Evolutionary conservation across 2,329 filamentous ascomycete species (phyloP), one percentile per base, ranked within the genome.

Genomic region (Diaporthe longicolla): DNA sequence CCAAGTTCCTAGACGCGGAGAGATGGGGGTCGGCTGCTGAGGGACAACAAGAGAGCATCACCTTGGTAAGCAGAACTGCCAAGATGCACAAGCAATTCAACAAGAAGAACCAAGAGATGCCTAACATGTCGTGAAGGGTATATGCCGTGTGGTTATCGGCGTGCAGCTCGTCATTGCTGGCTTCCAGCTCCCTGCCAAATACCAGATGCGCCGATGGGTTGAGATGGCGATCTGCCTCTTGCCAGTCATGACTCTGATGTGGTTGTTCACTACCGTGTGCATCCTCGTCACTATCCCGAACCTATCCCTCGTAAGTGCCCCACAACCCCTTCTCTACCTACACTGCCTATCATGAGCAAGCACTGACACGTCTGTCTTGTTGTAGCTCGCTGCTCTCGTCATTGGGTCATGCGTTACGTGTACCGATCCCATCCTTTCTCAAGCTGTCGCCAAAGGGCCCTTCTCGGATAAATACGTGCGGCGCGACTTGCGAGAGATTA

Each of bases 401-500:
- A 54, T 54, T 11, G 50, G 50, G 24, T 54, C 50, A 13, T 29
- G 50, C 8, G 50, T 54, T 2, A 54, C 50, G 4, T 54, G 50
- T 8, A 54, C 50, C 15, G 50, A 54, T 29, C 50, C 50, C 11
- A 54, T 54, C 26, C 50, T 54, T 17, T 54, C 50, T 29, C 50
- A 54, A 54, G 50, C 50, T 17, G 50, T 54, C 2, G 50, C 24
- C 24, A 54, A 54, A 26, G 50, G 50, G 11, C 50, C 50, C 5
- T 54, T 54, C 11, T 54, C 50, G 11, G 50, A 54, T 15, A 54
- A 54, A 54, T 54, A 54, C 50, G 50, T 54, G 24, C 50, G 50
- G 13, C 50, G 50, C 24, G 50, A 54, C 11, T 54, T 54, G 50
- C 50, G 50, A 8, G 50, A 54, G 50, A 54, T 54, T 7, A 54